Evolutionary conservation across 2,329 filamentous ascomycete genomes (phyloP).

Genomic region (Golovinomyces cichoracearum): DNA sequence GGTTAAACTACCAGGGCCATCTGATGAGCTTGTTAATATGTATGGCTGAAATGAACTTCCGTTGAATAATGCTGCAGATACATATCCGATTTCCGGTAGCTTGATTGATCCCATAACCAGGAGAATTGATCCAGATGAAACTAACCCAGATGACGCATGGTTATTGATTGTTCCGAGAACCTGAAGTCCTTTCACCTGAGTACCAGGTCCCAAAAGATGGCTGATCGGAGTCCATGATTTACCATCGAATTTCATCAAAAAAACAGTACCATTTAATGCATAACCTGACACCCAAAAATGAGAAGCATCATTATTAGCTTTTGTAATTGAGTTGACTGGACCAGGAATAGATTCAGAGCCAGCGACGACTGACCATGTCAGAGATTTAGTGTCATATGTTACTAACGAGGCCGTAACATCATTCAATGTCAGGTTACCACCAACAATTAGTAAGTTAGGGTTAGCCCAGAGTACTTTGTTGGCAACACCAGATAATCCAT

Average conservation of each 20-base stretch:
- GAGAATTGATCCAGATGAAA: constrained; percentile 43
- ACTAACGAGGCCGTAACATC: constrained; percentile 41
- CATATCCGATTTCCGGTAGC: constrained; percentile 50
- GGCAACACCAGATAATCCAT: constrained; percentile 42
- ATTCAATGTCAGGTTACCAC: constrained; percentile 47
- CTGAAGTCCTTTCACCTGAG: constrained; percentile 54
- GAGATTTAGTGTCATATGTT: constrained; percentile 41
- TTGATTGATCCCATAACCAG: constrained; percentile 65
- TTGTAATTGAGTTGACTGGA: constrained; percentile 47
- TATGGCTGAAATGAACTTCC: constrained; percentile 57
- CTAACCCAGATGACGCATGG: constrained; percentile 36
- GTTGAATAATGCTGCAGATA: constrained; percentile 69
- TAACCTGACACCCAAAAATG: constrained; percentile 65
- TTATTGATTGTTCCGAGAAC: constrained; percentile 44
- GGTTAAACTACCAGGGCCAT: constrained; percentile 46
- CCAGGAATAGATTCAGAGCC: constrained; percentile 45
- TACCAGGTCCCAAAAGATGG: constrained; percentile 34
- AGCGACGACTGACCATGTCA: constrained; percentile 39
- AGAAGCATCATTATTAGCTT: constrained; percentile 43
- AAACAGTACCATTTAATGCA: constrained; percentile 39
- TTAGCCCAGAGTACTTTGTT: constrained; percentile 51
- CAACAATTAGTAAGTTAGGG: constrained; percentile 44
- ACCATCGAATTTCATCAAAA: constrained; percentile 61
- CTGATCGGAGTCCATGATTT: constrained; percentile 41
- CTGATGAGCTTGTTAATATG: constrained; percentile 43